Conservation (phyloP, 176 grass and related monocot species). For the Eleusine indica region DNA sequence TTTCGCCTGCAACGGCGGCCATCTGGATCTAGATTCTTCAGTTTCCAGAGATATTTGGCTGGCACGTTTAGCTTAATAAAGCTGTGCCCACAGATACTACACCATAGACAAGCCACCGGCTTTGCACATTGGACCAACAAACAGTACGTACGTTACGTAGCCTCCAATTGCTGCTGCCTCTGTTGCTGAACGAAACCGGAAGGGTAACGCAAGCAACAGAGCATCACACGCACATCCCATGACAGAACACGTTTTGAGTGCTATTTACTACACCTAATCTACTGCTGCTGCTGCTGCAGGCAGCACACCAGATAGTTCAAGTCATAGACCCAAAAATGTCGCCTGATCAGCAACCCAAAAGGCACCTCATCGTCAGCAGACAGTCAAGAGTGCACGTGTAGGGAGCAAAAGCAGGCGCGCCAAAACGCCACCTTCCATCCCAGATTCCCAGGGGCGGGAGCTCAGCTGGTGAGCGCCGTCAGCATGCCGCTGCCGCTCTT, state of each 20-base stretch:
- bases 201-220: not conserved
- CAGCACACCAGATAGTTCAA: slow-evolving; percentile 26
- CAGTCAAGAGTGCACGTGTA: not conserved
- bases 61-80: too few species aligned
- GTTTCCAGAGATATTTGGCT: too few species aligned
- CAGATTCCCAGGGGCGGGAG: not conserved
- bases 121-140: not conserved
- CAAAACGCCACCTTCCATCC: not conserved
- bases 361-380: not conserved
- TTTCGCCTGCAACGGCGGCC: not conserved
- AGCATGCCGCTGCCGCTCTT: slow-evolving; percentile 76
- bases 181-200: not conserved
- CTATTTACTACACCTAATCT: slow-evolving; percentile 3
- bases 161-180: not conserved
- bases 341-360: too few species aligned
- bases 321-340: slow-evolving; percentile 32
- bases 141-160: not conserved
- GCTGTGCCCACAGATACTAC: too few species aligned
- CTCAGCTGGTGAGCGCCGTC: slow-evolving; percentile 68
- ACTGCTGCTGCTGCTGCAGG: not conserved
- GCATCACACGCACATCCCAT: too few species aligned
- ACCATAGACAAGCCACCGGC: not conserved
- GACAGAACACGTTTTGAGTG: too few species aligned
- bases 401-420: not conserved
- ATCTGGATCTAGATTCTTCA: too few species aligned